Percentiles rank a stretch among this genome's conserved stretches.
These are phyloP conservation scores for Phellinidium pouzarii DNA, from an alignment of 1,284 basidiomycete species.

Conservation along the genomic window DNA sequence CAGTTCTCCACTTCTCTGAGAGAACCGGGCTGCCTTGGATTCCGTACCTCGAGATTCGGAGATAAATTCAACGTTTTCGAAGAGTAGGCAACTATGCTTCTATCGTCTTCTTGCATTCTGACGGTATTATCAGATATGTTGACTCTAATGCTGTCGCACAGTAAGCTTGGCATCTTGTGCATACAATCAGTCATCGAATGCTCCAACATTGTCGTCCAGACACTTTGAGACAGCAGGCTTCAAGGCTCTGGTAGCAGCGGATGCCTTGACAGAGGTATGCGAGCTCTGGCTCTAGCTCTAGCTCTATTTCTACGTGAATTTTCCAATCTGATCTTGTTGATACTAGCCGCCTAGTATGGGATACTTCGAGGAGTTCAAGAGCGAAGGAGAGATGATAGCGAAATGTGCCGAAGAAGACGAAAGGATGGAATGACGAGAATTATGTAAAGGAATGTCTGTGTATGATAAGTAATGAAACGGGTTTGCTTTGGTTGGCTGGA, in stretches of 20 bases:
- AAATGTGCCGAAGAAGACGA: neutral
- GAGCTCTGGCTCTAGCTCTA: too few relatives aligned
- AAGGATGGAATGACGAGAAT: neutral
- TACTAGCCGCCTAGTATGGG: conserved; percentile 7
- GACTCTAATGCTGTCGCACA: conserved; percentile 9
- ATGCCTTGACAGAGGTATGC: conserved; percentile 1
- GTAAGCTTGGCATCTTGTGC: conserved; percentile 1
- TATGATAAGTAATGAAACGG: neutral
- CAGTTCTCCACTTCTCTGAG: conserved; percentile 13
- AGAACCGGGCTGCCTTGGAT: conserved; percentile 16
- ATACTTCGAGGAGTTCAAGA: conserved; percentile 16
- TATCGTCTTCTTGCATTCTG: neutral
- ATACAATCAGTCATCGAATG: neutral
- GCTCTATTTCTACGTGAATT: neutral
- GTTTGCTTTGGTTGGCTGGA: neutral
- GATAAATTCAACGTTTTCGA: conserved; percentile 15
- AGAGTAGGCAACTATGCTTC: conserved; percentile 3
- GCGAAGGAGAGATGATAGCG: neutral
- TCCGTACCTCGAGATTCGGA: conserved; percentile 9
- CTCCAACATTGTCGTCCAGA: neutral
- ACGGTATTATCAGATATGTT: conserved; percentile 2
- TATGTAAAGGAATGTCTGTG: neutral
- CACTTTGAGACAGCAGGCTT: conserved; percentile 16
- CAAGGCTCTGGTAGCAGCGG: conserved; percentile 10
- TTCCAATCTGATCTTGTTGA: neutral